A percentile compares a stretch with the other conserved stretches of the same genome.
Evolutionary conservation across 768 basidiomycete species (phyloP).

Genomic region (Crepidotus variabilis): DNA sequence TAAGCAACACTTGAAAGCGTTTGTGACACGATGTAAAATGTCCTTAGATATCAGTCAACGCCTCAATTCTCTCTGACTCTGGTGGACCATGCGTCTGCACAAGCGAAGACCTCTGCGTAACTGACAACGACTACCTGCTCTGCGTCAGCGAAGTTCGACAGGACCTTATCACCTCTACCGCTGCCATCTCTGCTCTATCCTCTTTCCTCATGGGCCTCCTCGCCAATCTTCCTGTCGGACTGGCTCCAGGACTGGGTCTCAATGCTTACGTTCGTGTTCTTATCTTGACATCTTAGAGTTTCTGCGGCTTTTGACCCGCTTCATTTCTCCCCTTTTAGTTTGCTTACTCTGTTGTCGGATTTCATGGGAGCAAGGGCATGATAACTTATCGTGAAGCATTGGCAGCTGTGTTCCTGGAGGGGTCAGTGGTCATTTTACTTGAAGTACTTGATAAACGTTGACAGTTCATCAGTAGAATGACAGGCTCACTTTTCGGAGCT

Average conservation of each 20-base stretch:
- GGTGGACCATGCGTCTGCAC: slow-evolving; percentile 83
- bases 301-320: neutral
- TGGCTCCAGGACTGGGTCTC: slow-evolving; percentile 83
- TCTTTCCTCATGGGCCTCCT: slow-evolving; percentile 81
- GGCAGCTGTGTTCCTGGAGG: slow-evolving; percentile 85
- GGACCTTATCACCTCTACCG: slow-evolving; percentile 82
- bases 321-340: slow-evolving; percentile 45
- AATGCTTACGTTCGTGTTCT: slow-evolving; percentile 64
- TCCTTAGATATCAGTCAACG: slow-evolving; percentile 77
- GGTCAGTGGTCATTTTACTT: slow-evolving; percentile 37
- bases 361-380: slow-evolving; percentile 62
- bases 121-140: slow-evolving; percentile 47
- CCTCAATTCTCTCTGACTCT: slow-evolving; percentile 68
- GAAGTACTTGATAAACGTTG: neutral
- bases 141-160: slow-evolving; percentile 62
- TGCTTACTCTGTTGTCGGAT: slow-evolving; percentile 84
- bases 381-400: slow-evolving; percentile 79
- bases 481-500: too few relatives aligned
- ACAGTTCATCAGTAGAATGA: too few relatives aligned
- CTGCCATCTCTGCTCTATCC: slow-evolving; percentile 69
- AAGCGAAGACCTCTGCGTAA: slow-evolving; percentile 48
- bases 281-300: neutral
- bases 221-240: slow-evolving; percentile 86
- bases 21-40: slow-evolving; percentile 1
- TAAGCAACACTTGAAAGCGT: slow-evolving; percentile 25